Evolutionary conservation across 1,284 basidiomycete genomes (phyloP), one percentile per base, ranked within the genome.

Genomic region (Rhodotorula sp.): DNA sequence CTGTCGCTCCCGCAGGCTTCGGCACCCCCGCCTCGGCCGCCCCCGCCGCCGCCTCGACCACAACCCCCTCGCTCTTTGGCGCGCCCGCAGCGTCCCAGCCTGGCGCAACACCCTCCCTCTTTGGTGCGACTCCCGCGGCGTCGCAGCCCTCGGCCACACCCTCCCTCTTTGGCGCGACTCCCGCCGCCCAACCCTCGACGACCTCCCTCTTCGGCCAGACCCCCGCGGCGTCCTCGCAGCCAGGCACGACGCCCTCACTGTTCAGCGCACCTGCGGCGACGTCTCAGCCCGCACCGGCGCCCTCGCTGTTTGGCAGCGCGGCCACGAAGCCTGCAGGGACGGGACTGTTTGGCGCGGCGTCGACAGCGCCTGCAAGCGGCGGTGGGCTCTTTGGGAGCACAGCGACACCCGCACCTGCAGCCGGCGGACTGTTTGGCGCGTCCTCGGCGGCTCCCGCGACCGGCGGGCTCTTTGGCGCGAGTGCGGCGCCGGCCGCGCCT

Each of bases 331-430:
- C 67, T n/a, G 61, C 64, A 25, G 50, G 67, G 15, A 53, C 58
- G 15, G 67, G 67, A 13, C 65, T 73, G 27, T 73, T 73, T 27
- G 72, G 72, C 56, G 54, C 64, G 51, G n/a, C 66, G 13, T 22
- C 68, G 9, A 12, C 60, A 10, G 44, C 59, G 10, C 29, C 64
- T 0, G 27, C 60, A 6, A 29, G 29, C 19, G 32, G 32, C 3
- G 34, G 44, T 21, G 44, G 44, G 17, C 59, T 71, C 12, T 71
- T 71, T 17, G 70, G n/a, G n/a, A n/a, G 70, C 50, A 22, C 69
- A 3, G 25, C 60, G 17, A 6, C 36, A 3, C 9, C 66, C 3
- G 32, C 60, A 1, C 4, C 71, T 1, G 39, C 65, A 9, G 21
- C 66, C 8, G 56, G 63, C 2, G 61, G 66, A 5, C 36, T 69